Evolutionary conservation across 768 basidiomycete genomes (phyloP), one percentile per base, ranked within the genome.

Genomic region (Filobasidium floriforme): DNA sequence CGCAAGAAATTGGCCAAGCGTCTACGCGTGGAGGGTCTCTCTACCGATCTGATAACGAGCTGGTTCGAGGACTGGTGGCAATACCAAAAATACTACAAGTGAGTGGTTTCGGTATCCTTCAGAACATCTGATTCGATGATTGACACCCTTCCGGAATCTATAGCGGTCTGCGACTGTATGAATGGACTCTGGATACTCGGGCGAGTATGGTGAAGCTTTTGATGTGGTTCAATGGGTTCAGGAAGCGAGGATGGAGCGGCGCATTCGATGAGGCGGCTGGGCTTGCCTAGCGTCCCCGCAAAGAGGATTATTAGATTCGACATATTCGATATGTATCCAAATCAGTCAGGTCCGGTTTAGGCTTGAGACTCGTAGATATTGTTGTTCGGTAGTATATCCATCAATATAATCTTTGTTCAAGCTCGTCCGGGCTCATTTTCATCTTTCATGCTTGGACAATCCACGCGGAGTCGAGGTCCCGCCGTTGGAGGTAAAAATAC

Each of bases 151-250:
- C n/a, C 24, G 22, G 1, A 5, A 2, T 63, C 37, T 15, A 18
- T 59, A 61, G 69, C 14, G 68, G 70, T n/a, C 37, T 66, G 46
- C 41, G 66, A 7, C 0, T 78, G 29, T 69, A 75, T 41, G 79
- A 79, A 66, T 67, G 67, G 65, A 67, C 73, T 11, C 73, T 75
- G 70, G 77, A 80, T 63, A 14, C 72, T 18, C 65, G 74, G 26
- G 75, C 76, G 0, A 32, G 72, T 43, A 41, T 68, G 55, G 68
- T 74, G n/a, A 75, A 76, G 66, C 67, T 75, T 22, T 37, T 52
- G 18, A 57, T 77, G 37, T 79, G 73, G 73, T 41, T 75, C 4
- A 61, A 70, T 11, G 78, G 78, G 12, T 57, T 76, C 40, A 66
- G 70, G 18, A 70, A 69, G 49, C 72, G 71, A 7, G 76, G 78